phyloP scores from a whole-genome alignment of 2,329 filamentous ascomycete species.

The Aspergillus viridinutans region DNA sequence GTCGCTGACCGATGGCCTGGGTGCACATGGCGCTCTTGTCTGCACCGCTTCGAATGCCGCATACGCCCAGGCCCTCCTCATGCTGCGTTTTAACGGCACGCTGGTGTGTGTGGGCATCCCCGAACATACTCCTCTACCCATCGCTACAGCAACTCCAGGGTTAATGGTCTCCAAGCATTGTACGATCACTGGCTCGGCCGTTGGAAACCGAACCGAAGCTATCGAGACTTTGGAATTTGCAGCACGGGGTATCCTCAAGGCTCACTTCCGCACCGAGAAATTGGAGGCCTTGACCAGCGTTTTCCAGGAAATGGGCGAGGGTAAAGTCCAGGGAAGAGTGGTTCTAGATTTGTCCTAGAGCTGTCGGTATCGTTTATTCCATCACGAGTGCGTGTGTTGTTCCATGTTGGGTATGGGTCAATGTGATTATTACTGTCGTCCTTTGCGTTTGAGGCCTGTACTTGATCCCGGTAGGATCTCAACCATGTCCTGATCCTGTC shows the following conservation, averaged over 20 bases:
- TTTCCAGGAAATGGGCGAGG: conserved; percentile 44
- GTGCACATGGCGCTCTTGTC: conserved; percentile 59
- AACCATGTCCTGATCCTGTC: no score
- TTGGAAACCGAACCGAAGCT: conserved; percentile 50
- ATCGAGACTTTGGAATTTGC: conserved; percentile 48
- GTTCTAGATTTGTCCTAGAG: conserved; percentile 42
- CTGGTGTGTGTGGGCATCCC: conserved; percentile 52
- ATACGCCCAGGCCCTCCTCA: conserved; percentile 46
- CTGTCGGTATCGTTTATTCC: neutral
- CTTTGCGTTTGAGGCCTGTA: no score
- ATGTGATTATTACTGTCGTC: neutral
- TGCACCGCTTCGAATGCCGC: conserved; percentile 49
- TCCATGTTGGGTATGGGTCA: neutral
- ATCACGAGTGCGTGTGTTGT: no score
- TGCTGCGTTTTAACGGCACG: conserved; percentile 49
- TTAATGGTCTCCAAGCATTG: conserved; percentile 40
- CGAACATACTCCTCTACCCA: conserved; percentile 42
- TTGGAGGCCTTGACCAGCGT: conserved; percentile 46
- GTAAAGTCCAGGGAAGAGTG: conserved; percentile 44
- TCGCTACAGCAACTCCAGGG: conserved; percentile 43
- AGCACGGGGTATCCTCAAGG: conserved; percentile 45
- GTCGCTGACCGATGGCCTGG: conserved; percentile 53
- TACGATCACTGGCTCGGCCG: conserved; percentile 48
- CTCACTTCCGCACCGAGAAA: conserved; percentile 43
- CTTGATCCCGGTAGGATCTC: no score